Evolutionary conservation across 257 asterid genomes (phyloP).

Genomic region (Schizonepeta tenuifolia): DNA sequence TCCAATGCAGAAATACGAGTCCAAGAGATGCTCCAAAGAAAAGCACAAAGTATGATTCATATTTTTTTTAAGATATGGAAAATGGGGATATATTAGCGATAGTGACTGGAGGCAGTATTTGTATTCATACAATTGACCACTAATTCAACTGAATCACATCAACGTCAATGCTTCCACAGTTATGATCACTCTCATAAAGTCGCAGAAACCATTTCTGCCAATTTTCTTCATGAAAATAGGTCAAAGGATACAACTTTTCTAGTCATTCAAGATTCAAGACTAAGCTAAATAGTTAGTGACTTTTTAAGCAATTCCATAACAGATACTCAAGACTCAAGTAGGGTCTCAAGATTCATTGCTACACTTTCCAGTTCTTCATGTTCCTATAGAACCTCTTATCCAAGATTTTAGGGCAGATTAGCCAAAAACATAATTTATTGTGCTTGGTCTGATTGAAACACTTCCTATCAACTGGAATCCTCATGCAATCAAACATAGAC

Average conservation of each 20-base stretch:
- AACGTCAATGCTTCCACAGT: slow-evolving; percentile 15
- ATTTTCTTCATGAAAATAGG: not conserved
- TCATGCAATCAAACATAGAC: slow-evolving; percentile 12
- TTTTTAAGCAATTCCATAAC: not conserved
- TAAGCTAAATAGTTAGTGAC: not conserved
- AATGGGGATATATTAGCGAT: not conserved
- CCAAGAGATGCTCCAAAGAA: not conserved
- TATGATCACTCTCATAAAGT: slow-evolving; percentile 3
- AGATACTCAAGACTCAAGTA: not conserved
- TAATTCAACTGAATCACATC: not conserved
- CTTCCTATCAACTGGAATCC: not conserved
- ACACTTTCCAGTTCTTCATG: slow-evolving; percentile 8
- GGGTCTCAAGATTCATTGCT: not conserved
- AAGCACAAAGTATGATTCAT: not conserved
- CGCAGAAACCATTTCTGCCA: not conserved
- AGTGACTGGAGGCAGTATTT: not conserved
- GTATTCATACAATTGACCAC: not conserved
- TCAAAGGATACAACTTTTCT: not conserved
- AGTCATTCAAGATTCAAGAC: not conserved
- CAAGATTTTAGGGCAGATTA: not conserved
- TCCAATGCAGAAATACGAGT: not conserved
- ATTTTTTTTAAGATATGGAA: not conserved
- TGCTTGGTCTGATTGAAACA: slow-evolving; percentile 8
- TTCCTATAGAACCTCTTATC: not conserved
- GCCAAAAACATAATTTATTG: slow-evolving; percentile 4